Conservation (phyloP, 2,329 filamentous ascomycete species). For the Exophiala calicioides region DNA sequence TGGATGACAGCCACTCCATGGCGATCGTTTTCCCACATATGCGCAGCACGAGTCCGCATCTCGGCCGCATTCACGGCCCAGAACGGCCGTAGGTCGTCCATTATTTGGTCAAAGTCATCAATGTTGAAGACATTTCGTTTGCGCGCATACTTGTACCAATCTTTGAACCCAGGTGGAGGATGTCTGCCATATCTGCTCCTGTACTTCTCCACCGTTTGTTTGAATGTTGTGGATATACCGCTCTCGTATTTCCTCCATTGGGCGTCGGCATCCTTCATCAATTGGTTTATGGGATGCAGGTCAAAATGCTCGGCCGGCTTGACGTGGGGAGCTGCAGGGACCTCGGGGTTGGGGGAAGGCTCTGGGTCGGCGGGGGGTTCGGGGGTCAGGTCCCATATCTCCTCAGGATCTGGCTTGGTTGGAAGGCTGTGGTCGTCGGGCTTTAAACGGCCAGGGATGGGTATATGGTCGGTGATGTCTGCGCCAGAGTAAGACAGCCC, state of each 20-base stretch:
- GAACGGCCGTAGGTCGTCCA: conserved; percentile 41
- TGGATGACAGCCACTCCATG: conserved; percentile 37
- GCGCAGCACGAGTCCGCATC: conserved; percentile 38
- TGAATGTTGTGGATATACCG: conserved; percentile 39
- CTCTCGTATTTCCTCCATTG: conserved; percentile 37
- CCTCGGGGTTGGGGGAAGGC: neutral
- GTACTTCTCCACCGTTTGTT: conserved; percentile 42
- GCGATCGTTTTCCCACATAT: conserved; percentile 35
- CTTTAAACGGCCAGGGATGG: conserved; percentile 13
- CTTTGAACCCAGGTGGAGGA: conserved; percentile 43
- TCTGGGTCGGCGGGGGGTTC: conserved; percentile 8
- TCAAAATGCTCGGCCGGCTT: conserved; percentile 25
- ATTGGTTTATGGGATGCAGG: conserved; percentile 36
- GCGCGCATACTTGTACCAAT: conserved; percentile 44
- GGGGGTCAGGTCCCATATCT: conserved; percentile 21
- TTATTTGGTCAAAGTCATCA: conserved; percentile 43
- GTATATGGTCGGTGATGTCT: conserved; percentile 17
- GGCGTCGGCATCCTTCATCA: conserved; percentile 41
- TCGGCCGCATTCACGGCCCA: conserved; percentile 39
- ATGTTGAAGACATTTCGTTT: conserved; percentile 40
- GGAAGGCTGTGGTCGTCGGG: conserved; percentile 21
- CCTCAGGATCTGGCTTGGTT: conserved; percentile 15
- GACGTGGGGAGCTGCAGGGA: conserved; percentile 9
- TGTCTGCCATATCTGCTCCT: conserved; percentile 41
- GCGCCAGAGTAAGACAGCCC: conserved; percentile 18